Base-by-base conservation (phyloP, 495 filamentous ascomycete species). In the Daldinia concentrica region DNA sequence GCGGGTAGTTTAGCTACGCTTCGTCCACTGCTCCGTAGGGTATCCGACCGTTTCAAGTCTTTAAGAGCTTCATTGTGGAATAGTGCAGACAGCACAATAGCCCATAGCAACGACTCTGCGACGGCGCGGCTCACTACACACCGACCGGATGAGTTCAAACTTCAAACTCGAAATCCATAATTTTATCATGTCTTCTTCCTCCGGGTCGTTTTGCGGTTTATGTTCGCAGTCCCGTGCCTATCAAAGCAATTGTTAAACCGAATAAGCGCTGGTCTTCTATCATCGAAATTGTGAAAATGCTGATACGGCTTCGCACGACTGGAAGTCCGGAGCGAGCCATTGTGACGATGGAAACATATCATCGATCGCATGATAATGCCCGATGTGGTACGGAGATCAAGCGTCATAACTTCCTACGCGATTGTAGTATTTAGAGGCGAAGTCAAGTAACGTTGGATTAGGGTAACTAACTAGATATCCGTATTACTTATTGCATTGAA, bases 401-500 rank as follows among this genome's bases (percentile, higher is more conserved):
- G 34, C 32, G 37, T 41, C 52, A 12, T 36, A 19, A 34, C 32
- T 45, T 50, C 50, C 60, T 43, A 32, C 5, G 24, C 32, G 26
- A 69, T 60, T 48, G 62, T 51, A 43, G 56, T 26, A 60, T 43
- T 27, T 12, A 6, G 58, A 60, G 63, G 68, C 68, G 62, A 55
- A 67, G 69, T 36, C 43, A 66, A 41, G 69, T 68, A 67, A 67
- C 69, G 69, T 72, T 68, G 69, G 59, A 71, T 67, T 67, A 72
- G 58, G 69, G 59, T 68, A 37, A 54, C 43, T 67, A 39, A 55
- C 37, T 36, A 55, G 59, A 62, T 62, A 43, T 36, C 68, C 62
- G 43, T 22, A 27, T 27, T 62, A 32, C 30, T 30, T 36, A 15
- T 54, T 64, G 34, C 37, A 17, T 12, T 30, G 36, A 48, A 48